Base-by-base conservation (phyloP, 306 rosid genomes). In the Quercus parvula region DNA sequence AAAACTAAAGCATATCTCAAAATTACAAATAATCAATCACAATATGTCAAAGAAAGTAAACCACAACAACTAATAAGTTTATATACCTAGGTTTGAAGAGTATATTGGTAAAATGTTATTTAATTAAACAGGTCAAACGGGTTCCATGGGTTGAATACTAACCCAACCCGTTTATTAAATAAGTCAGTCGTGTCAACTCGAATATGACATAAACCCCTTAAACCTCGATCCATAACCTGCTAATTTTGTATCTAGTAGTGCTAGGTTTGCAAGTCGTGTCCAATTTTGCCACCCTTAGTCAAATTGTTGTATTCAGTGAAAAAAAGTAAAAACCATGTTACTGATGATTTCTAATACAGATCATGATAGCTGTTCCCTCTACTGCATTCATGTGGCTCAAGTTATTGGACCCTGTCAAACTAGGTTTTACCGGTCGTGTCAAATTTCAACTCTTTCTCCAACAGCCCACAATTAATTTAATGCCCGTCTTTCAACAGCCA, bases 171-270 rank as follows among this genome's bases (percentile, higher is more conserved):
- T 41, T 41, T 41, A 41, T 41, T 41, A 41, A 41, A 41, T 0
- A 2, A 41, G 12, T 41, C 3, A 41, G 1, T 41, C 46, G 3
- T 41, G 46, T 8, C 1, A 41, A 41, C 46, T 3, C 0, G 0
- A 41, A 41, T 41, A 41, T 7, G 46, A 41, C 46, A 41, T 0
- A 0, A 8, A 41, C 3, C 3, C 46, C 8, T 41, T 41, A 41
- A 8, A 1, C 0, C 2, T 41, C 0, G 8, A 41, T 1, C 11
- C 3, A 41, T 41, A 41, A 8, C 3, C 0, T 8, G 3, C 3
- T 41, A 41, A 41, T 41, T 41, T 8, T 41, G 11, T 41, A 0
- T 41, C 3, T 0, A 2, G 3, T 41, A 0, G 11, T 2, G 46
- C 2, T 0, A 41, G 1, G 12, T 41, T 41, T 0, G 46, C 1